Evolutionary conservation across 495 filamentous ascomycete species (phyloP).

Genomic region (Talaromyces borbonicus): DNA sequence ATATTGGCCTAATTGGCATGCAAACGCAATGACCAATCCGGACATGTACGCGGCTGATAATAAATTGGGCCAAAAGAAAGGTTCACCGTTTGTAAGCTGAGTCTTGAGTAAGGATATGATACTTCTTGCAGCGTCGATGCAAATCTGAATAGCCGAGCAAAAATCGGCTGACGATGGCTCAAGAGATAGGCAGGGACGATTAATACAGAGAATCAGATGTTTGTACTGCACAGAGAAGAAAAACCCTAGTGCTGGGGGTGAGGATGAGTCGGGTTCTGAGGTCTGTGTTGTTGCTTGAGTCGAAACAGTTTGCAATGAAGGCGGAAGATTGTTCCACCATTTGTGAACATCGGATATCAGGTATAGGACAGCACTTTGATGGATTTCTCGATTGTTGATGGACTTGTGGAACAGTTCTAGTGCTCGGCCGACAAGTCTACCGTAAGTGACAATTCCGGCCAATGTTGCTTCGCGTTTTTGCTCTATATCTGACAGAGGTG

Average conservation of each 20-base stretch:
- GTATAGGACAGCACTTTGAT: conserved; percentile 24
- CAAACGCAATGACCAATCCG: conserved; percentile 30
- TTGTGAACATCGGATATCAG: conserved; percentile 35
- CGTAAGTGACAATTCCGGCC: conserved; percentile 31
- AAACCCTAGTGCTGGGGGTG: conserved; percentile 30
- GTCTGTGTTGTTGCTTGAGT: background rate
- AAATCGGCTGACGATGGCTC: conserved; percentile 26
- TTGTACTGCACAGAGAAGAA: conserved; percentile 54
- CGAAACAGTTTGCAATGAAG: conserved; percentile 16
- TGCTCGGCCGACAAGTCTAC: conserved; percentile 29
- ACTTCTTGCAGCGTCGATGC: conserved; percentile 27
- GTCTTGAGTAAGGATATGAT: conserved; percentile 25
- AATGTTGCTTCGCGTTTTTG: conserved; percentile 20
- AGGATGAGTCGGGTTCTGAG: background rate
- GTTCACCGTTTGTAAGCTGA: conserved; percentile 21
- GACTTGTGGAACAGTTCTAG: conserved; percentile 36
- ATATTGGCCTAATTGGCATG: conserved; percentile 32
- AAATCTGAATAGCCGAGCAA: conserved; percentile 30
- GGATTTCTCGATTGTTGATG: conserved; percentile 26
- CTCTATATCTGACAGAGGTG: no score
- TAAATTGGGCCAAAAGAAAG: conserved; percentile 34
- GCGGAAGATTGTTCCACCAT: conserved; percentile 34
- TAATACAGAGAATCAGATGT: conserved; percentile 56
- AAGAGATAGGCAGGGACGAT: conserved; percentile 34
- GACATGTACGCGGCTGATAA: conserved; percentile 34